Conservation (phyloP, 2,329 filamentous ascomycete species). For the Colletotrichum salicis region DNA sequence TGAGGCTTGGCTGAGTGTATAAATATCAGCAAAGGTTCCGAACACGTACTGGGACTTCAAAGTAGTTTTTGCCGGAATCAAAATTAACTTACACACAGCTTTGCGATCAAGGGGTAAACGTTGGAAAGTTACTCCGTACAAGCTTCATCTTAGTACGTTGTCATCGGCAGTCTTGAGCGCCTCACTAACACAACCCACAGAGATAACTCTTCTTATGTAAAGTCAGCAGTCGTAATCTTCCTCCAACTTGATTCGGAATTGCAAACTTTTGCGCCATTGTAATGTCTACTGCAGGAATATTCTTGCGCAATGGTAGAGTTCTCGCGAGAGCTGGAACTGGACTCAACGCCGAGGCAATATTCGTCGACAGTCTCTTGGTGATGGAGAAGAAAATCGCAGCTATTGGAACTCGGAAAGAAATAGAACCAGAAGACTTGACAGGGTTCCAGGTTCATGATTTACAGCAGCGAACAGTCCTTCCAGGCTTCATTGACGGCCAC, state of each 20-base stretch:
- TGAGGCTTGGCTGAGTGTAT: no score
- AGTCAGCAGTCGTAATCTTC: no score
- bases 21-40: no score
- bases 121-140: background rate
- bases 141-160: background rate
- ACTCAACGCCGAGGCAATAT: slow-evolving; percentile 35
- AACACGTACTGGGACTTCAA: background rate
- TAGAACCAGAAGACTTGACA: background rate
- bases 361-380: slow-evolving; percentile 21
- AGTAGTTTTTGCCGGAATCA: background rate
- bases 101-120: background rate
- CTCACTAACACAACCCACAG: background rate
- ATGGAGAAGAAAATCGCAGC: slow-evolving; percentile 6
- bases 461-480: slow-evolving; percentile 39
- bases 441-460: slow-evolving; percentile 2
- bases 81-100: background rate
- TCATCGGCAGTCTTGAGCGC: background rate
- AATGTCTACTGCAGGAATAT: background rate
- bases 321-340: slow-evolving; percentile 40
- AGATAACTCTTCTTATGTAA: no score
- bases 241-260: background rate
- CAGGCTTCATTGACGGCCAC: slow-evolving; percentile 56
- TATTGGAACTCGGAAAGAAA: slow-evolving; percentile 1
- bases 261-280: rapidly evolving
- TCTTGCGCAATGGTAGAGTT: slow-evolving; percentile 45